A percentile compares a stretch with the other conserved stretches of the same genome.
Evolutionary conservation across 805 yeast species (phyloP).

Genomic region (Phaffomyces antillensis): DNA sequence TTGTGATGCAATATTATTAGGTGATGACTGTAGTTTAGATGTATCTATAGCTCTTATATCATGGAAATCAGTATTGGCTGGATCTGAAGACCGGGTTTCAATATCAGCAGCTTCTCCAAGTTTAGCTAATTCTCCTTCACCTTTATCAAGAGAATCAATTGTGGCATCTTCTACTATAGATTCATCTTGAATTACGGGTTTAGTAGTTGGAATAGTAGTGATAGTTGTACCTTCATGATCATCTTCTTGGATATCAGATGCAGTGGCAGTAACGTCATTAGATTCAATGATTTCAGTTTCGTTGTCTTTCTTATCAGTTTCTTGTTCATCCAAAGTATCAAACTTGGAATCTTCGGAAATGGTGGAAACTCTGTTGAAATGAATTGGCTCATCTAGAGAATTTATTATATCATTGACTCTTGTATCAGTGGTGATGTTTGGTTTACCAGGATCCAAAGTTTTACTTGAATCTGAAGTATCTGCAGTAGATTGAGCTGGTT

Average conservation of each 20-base stretch:
- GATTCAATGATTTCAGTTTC: neutral
- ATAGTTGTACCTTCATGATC: neutral
- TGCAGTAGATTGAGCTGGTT: too few relatives aligned
- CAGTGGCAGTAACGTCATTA: neutral
- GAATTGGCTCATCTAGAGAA: constrained; percentile 34
- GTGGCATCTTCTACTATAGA: neutral
- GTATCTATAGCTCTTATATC: constrained; percentile 1
- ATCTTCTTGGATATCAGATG: neutral
- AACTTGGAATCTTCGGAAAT: constrained; percentile 20
- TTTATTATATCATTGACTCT: constrained; percentile 18
- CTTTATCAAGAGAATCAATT: neutral
- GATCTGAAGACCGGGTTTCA: constrained; percentile 2
- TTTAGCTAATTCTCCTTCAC: neutral
- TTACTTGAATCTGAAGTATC: constrained; percentile 13
- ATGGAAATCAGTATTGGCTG: neutral
- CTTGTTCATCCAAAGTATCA: neutral
- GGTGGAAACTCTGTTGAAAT: constrained; percentile 35
- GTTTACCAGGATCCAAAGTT: constrained; percentile 43
- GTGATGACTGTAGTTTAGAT: constrained; percentile 2
- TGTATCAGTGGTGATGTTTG: constrained; percentile 3
- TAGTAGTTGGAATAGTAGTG: neutral
- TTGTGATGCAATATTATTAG: constrained; percentile 10
- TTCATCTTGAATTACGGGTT: neutral
- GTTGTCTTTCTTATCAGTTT: neutral
- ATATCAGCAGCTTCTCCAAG: constrained; percentile 9